Evolutionary conservation across 2,329 filamentous ascomycete genomes (phyloP), one percentile per base, ranked within the genome.

Genomic region (Fusarium algeriense): DNA sequence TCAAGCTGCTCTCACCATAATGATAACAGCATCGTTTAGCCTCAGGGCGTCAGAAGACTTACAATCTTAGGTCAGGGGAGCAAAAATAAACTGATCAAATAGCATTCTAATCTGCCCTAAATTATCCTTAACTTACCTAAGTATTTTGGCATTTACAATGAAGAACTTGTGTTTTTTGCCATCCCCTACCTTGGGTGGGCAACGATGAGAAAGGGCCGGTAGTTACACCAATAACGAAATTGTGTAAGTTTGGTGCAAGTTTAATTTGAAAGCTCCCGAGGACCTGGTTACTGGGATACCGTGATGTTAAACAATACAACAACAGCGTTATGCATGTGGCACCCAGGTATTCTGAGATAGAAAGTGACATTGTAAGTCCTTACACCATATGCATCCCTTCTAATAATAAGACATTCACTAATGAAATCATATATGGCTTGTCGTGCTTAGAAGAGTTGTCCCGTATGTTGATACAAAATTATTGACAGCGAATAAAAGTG

Each of bases 401-500:
- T 6, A 17, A 19, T 6, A 17, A 19, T 28, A 20, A 28, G 11
- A 20, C 6, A 20, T 7, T 20, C 35, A 19, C 11, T 19, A 11
- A 17, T 17, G 14, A 37, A 35, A 15, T 9, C 15, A 19, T 28
- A 19, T 28, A 13, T 23, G 8, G 7, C 30, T 30, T 30, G 30
- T 30, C 30, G 30, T 30, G 30, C 30, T 30, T 30, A 10, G 30
- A 30, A 41, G 15, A 26, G 20, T 32, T 30, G 26, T 23, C 20
- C n/a, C 35, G 40, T 46, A 43, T 37, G 26, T 41, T 30, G 11
- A 30, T 41, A 30, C 12, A 28, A 26, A 41, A 9, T 19, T 52
- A 38, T 17, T 52, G 48, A 26, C 7, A 23, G 46, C 52, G 38
- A 64, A 45, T 32, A 41, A 43, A 60, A 43, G 53, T 68, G 63